Base-by-base conservation (phyloP, 805 yeast species). In the Candida taoyuanica region DNA sequence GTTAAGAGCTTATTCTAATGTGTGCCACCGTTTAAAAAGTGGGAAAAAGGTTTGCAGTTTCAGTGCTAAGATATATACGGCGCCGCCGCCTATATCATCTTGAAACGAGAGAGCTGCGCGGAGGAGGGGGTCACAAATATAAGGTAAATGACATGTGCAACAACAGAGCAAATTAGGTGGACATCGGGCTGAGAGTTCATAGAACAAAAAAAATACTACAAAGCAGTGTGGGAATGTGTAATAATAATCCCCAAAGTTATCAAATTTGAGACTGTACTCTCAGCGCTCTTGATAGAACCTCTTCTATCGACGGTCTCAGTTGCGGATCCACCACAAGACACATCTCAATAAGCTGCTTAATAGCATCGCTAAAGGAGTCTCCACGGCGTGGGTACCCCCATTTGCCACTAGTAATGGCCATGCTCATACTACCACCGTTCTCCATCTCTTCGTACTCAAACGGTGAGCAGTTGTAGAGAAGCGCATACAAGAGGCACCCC, bases 391-490 rank as follows among this genome's bases (percentile, higher is more conserved):
- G 51, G 53, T 44, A 48, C 59, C 9, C 75, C 72, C 37, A 62
- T 52, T 5, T 55, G 46, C 3, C 93, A 89, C 54, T 60, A 70
- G 48, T 67, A 25, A 89, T 83, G 5, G 95, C 95, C 49, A 87
- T 67, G 35, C 71, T 77, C 48, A 88, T 67, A 47, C 81, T 84
- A 5, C 94, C 96, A 13, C 97, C 97, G 42, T 78, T 76, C 29
- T 81, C 79, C 31, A 75, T 70, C 52, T 86, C 93, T 56, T 84
- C 80, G 55, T 85, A 71, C 56, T 88, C 96, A 58, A 89, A 89
- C 1, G 98, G 98, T 4, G 95, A 84, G 21, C 70, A 70, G 0
- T 83, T 82, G 62, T 84, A 89, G 59, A 91, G 69, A 47, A 85
- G 62, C 1, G 88, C 76, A 59, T 85, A 89, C 14, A 87, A 57